A percentile compares a stretch with the other conserved stretches of the same genome.
Conservation (phyloP, 1,284 basidiomycete species). For the Boletus mariae region DNA sequence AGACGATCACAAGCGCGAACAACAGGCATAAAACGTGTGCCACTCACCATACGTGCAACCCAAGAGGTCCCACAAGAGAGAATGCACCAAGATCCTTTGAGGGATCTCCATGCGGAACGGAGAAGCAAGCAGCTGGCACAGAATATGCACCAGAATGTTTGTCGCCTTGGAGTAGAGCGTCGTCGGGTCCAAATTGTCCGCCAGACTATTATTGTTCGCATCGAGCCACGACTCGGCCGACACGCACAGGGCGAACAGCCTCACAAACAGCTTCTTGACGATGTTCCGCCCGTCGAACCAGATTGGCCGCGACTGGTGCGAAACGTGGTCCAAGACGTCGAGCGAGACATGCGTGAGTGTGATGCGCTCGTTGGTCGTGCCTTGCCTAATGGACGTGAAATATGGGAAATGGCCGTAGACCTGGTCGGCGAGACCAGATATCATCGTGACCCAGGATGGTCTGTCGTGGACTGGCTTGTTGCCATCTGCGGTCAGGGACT, state of each 20-base stretch:
- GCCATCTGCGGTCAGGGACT: conserved; percentile 35
- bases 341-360: conserved; percentile 51
- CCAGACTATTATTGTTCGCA: conserved; percentile 34
- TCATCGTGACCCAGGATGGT: conserved; percentile 40
- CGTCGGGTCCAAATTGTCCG: conserved; percentile 38
- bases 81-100: conserved; percentile 43
- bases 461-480: conserved; percentile 28
- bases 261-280: conserved; percentile 46
- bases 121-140: conserved; percentile 40
- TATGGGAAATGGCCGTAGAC: conserved; percentile 49
- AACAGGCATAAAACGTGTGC: neutral
- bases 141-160: conserved; percentile 33
- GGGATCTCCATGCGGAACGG: conserved; percentile 33
- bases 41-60: conserved; percentile 43
- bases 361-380: conserved; percentile 58
- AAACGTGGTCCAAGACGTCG: conserved; percentile 48
- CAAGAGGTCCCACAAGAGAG: conserved; percentile 44
- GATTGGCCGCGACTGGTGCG: conserved; percentile 47
- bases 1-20: conserved; percentile 5
- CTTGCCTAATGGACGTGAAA: conserved; percentile 40
- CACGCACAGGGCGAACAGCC: conserved; percentile 50
- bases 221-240: conserved; percentile 58
- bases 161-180: conserved; percentile 38
- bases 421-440: conserved; percentile 48
- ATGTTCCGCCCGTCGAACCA: conserved; percentile 44